Evolutionary conservation across 345 rosid genomes (phyloP).

Genomic region (Reutealis trisperma): DNA sequence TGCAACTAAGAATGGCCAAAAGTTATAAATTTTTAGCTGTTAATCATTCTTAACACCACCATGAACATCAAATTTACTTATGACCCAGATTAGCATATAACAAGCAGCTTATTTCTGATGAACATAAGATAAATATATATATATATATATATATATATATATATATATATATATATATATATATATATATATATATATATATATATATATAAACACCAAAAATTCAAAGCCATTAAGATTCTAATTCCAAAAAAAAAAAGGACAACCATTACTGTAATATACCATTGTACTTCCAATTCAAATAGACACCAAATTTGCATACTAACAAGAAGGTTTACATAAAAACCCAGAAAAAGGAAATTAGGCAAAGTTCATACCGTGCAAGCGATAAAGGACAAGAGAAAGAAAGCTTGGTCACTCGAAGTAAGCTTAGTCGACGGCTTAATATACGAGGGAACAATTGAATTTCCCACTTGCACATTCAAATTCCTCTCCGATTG

Average conservation of each 20-base stretch:
- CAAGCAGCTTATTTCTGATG: not conserved
- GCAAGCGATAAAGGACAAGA: constrained; percentile 75
- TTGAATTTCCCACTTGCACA: constrained; percentile 51
- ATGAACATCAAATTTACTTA: not conserved
- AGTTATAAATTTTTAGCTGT: not conserved
- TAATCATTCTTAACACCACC: not conserved
- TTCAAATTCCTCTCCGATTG: constrained; percentile 39
- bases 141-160: no score
- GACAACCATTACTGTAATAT: not conserved
- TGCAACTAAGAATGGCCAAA: not conserved
- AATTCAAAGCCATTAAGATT: not conserved
- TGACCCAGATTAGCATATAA: constrained; percentile 4
- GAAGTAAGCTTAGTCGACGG: constrained; percentile 47
- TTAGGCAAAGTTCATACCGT: constrained; percentile 47
- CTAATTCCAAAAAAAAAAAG: not conserved
- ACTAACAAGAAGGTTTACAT: not conserved
- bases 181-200: no score
- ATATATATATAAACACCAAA: no score
- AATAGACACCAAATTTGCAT: not conserved
- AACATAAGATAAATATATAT: not conserved
- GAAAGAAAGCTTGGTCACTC: constrained; percentile 74
- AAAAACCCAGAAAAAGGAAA: not conserved
- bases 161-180: no score
- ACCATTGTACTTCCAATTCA: not conserved
- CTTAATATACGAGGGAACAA: constrained; percentile 44